phyloP scores from a whole-genome alignment of 1,284 basidiomycete genomes.

The Leccinum pallidistipes region DNA sequence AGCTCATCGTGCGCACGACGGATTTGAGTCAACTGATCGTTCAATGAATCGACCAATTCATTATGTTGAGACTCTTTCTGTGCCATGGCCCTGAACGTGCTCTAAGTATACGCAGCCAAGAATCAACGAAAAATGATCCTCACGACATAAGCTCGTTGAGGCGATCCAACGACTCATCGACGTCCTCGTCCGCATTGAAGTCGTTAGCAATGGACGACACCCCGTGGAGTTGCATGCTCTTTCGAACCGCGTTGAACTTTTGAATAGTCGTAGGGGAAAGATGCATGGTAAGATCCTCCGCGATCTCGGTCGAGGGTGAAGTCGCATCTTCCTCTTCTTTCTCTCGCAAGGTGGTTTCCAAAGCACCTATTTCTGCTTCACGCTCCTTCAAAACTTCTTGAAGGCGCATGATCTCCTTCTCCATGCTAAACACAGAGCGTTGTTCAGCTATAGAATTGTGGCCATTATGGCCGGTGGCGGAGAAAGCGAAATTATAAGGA shows the following conservation, averaged over 20 bases:
- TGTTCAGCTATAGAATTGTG: constrained; percentile 48
- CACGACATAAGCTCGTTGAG: constrained; percentile 88
- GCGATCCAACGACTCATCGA: constrained; percentile 69
- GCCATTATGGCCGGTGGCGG: constrained; percentile 44
- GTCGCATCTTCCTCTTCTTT: constrained; percentile 34
- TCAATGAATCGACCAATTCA: constrained; percentile 72
- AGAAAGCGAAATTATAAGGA: constrained; percentile 63
- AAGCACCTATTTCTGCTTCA: constrained; percentile 78
- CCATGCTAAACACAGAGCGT: constrained; percentile 78
- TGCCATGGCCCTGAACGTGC: constrained; percentile 77
- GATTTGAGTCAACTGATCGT: constrained; percentile 64
- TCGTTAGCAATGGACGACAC: constrained; percentile 29
- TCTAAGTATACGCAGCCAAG: constrained; percentile 7
- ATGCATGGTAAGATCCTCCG: constrained; percentile 34
- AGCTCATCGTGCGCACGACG: constrained; percentile 80
- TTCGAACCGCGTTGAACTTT: constrained; percentile 69
- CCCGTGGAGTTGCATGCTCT: constrained; percentile 55
- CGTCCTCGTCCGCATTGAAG: constrained; percentile 42
- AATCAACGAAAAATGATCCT: constrained; percentile 30
- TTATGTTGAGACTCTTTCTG: constrained; percentile 88
- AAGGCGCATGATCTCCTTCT: constrained; percentile 89
- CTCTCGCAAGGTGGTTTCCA: constrained; percentile 70
- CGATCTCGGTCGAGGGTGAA: constrained; percentile 6
- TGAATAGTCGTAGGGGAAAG: constrained; percentile 69
- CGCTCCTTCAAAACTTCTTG: constrained; percentile 88